Evolutionary conservation across 2,329 filamentous ascomycete genomes (phyloP).

Genomic region (Plectosphaerella plurivora): DNA sequence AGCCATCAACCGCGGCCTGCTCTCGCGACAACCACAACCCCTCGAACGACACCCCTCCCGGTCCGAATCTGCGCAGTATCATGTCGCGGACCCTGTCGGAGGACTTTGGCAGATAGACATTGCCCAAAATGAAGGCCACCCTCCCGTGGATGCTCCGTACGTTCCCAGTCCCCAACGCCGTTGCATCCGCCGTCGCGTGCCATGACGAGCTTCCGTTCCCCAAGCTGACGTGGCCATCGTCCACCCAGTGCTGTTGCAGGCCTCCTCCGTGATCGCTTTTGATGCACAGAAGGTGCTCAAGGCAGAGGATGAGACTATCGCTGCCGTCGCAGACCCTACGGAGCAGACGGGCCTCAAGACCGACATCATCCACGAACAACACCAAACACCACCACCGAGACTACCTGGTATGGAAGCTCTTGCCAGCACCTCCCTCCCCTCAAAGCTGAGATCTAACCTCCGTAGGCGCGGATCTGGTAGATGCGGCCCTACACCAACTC

Average conservation of each 20-base stretch:
- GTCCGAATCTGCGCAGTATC: conserved; percentile 4
- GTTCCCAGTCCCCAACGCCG: conserved; percentile 10
- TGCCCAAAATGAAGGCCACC: conserved; percentile 34
- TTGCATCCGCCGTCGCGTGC: not conserved
- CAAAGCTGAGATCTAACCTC: conserved; percentile 1
- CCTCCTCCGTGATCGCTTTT: conserved; percentile 27
- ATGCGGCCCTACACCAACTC: conserved; percentile 45
- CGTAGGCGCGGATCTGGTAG: conserved; percentile 48
- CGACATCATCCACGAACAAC: conserved; percentile 21
- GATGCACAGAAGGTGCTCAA: conserved; percentile 33
- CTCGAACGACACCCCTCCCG: not conserved
- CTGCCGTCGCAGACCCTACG: conserved; percentile 22
- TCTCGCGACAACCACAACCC: not conserved
- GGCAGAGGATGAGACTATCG: conserved; percentile 20
- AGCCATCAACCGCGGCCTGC: too few species aligned
- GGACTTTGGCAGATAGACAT: conserved; percentile 24
- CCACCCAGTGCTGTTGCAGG: conserved; percentile 42
- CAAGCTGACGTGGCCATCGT: conserved; percentile 6
- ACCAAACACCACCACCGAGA: conserved; percentile 17
- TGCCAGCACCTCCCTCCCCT: not conserved
- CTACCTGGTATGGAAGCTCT: conserved; percentile 30
- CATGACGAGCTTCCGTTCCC: not conserved
- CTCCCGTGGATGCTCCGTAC: conserved; percentile 38
- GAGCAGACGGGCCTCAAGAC: conserved; percentile 24
- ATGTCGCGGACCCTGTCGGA: conserved; percentile 10